phyloP scores from a whole-genome alignment of 2,329 filamentous ascomycete genomes.

The Fonsecaea pugnacius region DNA sequence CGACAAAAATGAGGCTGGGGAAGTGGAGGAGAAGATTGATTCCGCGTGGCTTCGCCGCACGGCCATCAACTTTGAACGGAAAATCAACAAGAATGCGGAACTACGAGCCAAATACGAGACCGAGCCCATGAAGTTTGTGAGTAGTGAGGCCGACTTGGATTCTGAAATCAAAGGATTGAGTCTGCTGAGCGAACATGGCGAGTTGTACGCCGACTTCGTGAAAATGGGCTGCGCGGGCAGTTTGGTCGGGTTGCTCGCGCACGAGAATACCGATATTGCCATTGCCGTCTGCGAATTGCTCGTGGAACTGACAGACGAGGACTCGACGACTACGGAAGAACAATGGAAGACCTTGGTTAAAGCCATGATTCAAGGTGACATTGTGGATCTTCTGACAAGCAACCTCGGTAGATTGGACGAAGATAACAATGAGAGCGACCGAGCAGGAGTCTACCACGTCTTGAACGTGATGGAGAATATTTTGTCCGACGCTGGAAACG shows the following conservation, averaged over 20 bases:
- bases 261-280: slow-evolving; percentile 96
- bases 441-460: slow-evolving; percentile 83
- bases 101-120: slow-evolving; percentile 81
- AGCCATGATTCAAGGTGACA: slow-evolving; percentile 68
- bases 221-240: slow-evolving; percentile 73
- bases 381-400: slow-evolving; percentile 73
- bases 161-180: slow-evolving; percentile 83
- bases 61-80: slow-evolving; percentile 83
- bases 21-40: slow-evolving; percentile 69
- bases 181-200: slow-evolving; percentile 82
- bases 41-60: slow-evolving; percentile 79
- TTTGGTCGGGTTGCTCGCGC: slow-evolving; percentile 79
- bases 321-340: slow-evolving; percentile 77
- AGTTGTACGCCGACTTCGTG: slow-evolving; percentile 79
- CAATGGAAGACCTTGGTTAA: slow-evolving; percentile 79
- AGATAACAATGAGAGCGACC: slow-evolving; percentile 66
- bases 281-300: slow-evolving; percentile 90
- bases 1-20: slow-evolving; percentile 66
- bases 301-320: slow-evolving; percentile 89
- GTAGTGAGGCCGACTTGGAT: slow-evolving; percentile 86
- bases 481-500: slow-evolving; percentile 70
- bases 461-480: slow-evolving; percentile 84
- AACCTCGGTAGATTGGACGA: slow-evolving; percentile 84
- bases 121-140: slow-evolving; percentile 71
- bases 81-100: slow-evolving; percentile 87